Evolutionary conservation across 108 stramenopile genomes (phyloP).

Genomic region (Nitzschia palea): DNA sequence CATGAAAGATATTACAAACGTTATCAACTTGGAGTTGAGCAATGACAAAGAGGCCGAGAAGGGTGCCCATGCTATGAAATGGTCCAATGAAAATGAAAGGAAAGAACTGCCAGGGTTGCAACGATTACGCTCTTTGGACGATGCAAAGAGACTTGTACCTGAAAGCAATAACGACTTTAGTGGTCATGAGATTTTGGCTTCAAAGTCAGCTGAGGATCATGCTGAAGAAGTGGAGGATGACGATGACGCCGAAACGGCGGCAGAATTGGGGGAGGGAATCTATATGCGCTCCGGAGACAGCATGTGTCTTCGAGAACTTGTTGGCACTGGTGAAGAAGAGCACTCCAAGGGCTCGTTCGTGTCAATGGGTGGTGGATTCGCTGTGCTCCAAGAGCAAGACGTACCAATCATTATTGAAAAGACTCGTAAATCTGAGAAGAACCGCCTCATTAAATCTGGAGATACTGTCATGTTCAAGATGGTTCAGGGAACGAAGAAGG

Average conservation of each 20-base stretch:
- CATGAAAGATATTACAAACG: conserved; percentile 29
- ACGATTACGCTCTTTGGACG: neutral
- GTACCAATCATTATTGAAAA: conserved; percentile 63
- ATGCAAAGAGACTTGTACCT: neutral
- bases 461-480: conserved; percentile 80
- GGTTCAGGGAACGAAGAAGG: conserved; percentile 33
- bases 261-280: conserved; percentile 54
- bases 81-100: conserved; percentile 2
- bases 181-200: neutral
- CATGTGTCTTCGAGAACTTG: conserved; percentile 52
- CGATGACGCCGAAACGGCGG: conserved; percentile 47
- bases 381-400: conserved; percentile 62
- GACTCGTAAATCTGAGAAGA: conserved; percentile 29
- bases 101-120: conserved; percentile 6
- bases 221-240: conserved; percentile 36
- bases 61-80: conserved; percentile 31
- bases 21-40: conserved; percentile 51
- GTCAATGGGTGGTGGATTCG: conserved; percentile 77
- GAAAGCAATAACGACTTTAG: neutral
- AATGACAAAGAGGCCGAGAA: conserved; percentile 10
- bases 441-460: conserved; percentile 68
- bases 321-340: conserved; percentile 21
- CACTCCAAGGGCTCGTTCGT: conserved; percentile 27
- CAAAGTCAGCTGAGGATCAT: neutral
- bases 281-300: conserved; percentile 65